phyloP scores from a whole-genome alignment of 176 grass and related monocot species.

The Lolium rigidum region DNA sequence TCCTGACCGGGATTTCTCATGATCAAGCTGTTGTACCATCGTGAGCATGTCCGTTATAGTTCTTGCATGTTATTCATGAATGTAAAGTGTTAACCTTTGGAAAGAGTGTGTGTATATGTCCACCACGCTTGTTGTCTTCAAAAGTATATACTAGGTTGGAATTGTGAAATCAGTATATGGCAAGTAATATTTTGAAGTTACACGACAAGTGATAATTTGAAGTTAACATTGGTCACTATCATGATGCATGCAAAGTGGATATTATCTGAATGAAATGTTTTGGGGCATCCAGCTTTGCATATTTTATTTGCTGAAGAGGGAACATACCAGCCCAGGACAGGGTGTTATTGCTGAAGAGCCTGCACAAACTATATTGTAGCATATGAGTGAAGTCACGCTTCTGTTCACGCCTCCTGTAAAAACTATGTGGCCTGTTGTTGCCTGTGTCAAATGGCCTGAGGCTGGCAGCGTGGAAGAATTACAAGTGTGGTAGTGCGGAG shows the following conservation, averaged over 20 bases:
- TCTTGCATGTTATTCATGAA: not conserved
- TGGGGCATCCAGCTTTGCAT: not conserved
- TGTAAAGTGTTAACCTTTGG: constrained; percentile 15
- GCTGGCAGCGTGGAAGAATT: too few relatives aligned
- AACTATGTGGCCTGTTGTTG: too few relatives aligned
- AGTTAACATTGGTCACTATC: not conserved
- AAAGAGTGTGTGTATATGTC: not conserved
- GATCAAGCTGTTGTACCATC: not conserved
- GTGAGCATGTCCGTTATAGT: not conserved
- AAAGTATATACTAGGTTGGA: not conserved
- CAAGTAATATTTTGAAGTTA: too few relatives aligned
- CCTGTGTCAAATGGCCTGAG: too few relatives aligned
- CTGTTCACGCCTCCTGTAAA: too few relatives aligned
- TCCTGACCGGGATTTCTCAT: constrained; percentile 83
- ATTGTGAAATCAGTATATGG: not conserved
- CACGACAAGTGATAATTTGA: too few relatives aligned
- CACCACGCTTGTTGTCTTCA: constrained; percentile 3
- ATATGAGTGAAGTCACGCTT: not conserved
- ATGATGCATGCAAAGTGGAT: constrained; percentile 10
- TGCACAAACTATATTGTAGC: too few relatives aligned
- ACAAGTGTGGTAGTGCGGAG: too few relatives aligned
- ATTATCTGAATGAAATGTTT: not conserved
- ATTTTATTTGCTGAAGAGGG: constrained; percentile 10
- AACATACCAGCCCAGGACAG: not conserved
- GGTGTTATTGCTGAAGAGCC: not conserved